Base-by-base conservation (phyloP, 1,284 basidiomycete species). In the Moesziomyces sp. region DNA sequence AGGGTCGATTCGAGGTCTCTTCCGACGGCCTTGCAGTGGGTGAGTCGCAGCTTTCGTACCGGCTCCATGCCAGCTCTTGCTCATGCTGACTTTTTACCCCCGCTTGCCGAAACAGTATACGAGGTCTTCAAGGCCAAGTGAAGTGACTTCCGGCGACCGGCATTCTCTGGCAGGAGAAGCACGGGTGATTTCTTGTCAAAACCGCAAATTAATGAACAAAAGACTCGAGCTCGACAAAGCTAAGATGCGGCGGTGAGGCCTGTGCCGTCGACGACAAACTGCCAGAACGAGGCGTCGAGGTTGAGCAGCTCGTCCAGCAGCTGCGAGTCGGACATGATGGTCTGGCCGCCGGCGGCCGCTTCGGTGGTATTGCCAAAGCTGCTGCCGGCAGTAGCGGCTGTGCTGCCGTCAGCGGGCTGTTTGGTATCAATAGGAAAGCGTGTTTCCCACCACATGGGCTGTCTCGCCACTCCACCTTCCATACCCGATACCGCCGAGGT, bases 121-220 rank as follows among this genome's bases (percentile, higher is more conserved):
- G 61, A 64, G 50, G 60, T 70, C 50, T 64, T 64, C 46, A 70
- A 64, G 44, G 67, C 67, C 26, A 55, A 64, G 44, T 70, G 35
- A 62, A 24, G 3, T 34, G 30, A 13, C 9, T 13, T 8, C 6
- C 30, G 13, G 13, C 30, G 30, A 34, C 13, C 4, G 26, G 26
- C 8, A 28, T 6, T 28, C 26, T 28, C 26, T 28, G 26, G 6
- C 26, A 28, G 26, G 6, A 28, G 26, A 28, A 7, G 26, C 26
- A 28, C 5, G 26, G 6, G 6, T 28, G 5, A 7, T 28, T 7
- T 11, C 30, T 10, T 13, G 30, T 8, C 10, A 11, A 11, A 3
- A 1, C 1, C 13, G 30, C 30, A 34, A 34, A 34, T 21, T 21
- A 34, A 34, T 34, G 30, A 34, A 34, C 30, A 34, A 34, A 34